These are phyloP conservation scores for Durio zibethinus DNA, from an alignment of 345 rosid genomes.

Conservation along the genomic window DNA sequence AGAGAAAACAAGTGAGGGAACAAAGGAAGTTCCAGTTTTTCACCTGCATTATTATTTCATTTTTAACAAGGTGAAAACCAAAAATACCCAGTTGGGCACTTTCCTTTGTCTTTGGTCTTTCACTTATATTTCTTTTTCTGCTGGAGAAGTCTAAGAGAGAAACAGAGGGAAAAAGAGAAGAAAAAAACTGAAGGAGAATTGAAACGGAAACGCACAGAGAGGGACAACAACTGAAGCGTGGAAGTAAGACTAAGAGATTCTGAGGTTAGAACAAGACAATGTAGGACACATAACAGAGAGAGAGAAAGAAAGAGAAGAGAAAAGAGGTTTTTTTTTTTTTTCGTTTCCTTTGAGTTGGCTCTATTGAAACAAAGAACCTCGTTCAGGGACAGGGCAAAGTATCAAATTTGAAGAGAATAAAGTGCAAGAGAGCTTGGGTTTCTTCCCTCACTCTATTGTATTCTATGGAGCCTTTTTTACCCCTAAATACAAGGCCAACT, in stretches of 20 bases:
- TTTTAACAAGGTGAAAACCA: conserved; percentile 20
- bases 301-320: conserved; percentile 24
- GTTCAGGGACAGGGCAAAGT: conserved; percentile 46
- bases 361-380: conserved; percentile 29
- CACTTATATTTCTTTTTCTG: neutral
- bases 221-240: conserved; percentile 29
- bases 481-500: conserved; percentile 29
- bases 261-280: conserved; percentile 53
- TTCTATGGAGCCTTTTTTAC: conserved; percentile 12
- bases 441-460: neutral
- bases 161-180: conserved; percentile 9
- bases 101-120: conserved; percentile 1
- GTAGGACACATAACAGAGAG: conserved; percentile 28
- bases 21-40: conserved; percentile 27
- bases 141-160: conserved; percentile 13
- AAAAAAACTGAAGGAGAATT: conserved; percentile 14
- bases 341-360: neutral
- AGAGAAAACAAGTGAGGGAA: conserved; percentile 23
- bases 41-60: conserved; percentile 25
- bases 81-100: conserved; percentile 28
- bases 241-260: conserved; percentile 44
- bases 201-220: conserved; percentile 19
- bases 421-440: conserved; percentile 24
- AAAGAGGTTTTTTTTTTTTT: conserved; percentile 10
- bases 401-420: conserved; percentile 51